Conservation (phyloP, 257 asterid genomes). For the Striga asiatica region DNA sequence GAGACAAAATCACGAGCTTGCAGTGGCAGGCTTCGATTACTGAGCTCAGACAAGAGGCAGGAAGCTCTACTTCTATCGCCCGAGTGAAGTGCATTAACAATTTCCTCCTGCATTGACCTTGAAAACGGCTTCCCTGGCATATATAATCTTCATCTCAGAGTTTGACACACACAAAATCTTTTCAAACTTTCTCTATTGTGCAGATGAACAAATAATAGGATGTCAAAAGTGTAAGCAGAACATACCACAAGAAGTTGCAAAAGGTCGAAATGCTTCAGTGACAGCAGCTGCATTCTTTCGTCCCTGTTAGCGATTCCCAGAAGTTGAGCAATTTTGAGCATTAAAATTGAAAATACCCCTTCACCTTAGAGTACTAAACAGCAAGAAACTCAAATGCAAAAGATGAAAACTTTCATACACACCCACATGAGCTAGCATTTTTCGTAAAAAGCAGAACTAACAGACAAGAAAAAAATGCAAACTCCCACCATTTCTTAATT, state of each 20-base stretch:
- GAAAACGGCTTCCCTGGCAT: slow-evolving; percentile 12
- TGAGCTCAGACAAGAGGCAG: slow-evolving; percentile 43
- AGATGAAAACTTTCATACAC: not conserved
- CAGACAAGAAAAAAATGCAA: not conserved
- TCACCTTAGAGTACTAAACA: slow-evolving; percentile 3
- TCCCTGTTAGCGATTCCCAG: slow-evolving; percentile 24
- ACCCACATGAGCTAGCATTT: slow-evolving; percentile 6
- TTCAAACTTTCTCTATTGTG: not conserved
- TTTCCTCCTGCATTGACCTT: slow-evolving; percentile 31
- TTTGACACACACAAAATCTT: slow-evolving; percentile 7
- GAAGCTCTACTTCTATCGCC: slow-evolving; percentile 71
- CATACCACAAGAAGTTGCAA: slow-evolving; percentile 30
- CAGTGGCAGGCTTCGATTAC: slow-evolving; percentile 28
- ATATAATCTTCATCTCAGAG: slow-evolving; percentile 27
- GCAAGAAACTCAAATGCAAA: not conserved
- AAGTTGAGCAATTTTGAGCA: slow-evolving; percentile 8
- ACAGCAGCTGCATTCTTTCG: slow-evolving; percentile 18
- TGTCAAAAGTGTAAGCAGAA: not conserved
- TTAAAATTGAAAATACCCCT: not conserved
- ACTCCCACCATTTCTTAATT: not conserved
- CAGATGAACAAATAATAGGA: not conserved
- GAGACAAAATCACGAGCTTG: slow-evolving; percentile 35
- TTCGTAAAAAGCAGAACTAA: not conserved
- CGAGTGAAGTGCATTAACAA: slow-evolving; percentile 47
- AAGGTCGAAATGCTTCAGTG: slow-evolving; percentile 19